These are phyloP conservation scores for Termitomyces sp. DNA, from an alignment of 768 basidiomycete species.

Conservation along the genomic window DNA sequence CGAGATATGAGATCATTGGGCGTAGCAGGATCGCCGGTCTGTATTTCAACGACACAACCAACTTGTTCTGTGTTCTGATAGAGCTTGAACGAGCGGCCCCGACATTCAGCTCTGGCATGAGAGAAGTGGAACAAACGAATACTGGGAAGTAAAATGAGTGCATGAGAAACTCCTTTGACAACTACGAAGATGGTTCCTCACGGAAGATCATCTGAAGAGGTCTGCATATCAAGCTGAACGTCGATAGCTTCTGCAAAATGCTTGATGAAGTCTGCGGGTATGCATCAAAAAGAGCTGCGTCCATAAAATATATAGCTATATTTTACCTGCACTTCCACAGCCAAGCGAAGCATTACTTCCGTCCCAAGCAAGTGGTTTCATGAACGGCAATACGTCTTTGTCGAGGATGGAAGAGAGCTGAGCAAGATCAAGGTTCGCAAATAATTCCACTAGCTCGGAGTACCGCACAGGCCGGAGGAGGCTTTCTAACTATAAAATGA, in stretches of 20 bases:
- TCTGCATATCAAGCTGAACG: conserved; percentile 30
- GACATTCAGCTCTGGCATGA: conserved; percentile 42
- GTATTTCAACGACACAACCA: conserved; percentile 48
- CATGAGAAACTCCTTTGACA: not conserved
- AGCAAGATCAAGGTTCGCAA: conserved; percentile 65
- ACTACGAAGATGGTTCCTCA: conserved; percentile 11
- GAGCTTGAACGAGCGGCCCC: conserved; percentile 16
- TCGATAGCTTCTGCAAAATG: conserved; percentile 40
- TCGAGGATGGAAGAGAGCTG: conserved; percentile 51
- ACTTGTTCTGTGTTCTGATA: conserved; percentile 19
- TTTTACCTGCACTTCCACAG: conserved; percentile 10
- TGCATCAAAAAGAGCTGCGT: conserved; percentile 2
- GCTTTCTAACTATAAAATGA: not conserved
- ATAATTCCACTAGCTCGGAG: conserved; percentile 58
- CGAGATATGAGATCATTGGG: conserved; percentile 57
- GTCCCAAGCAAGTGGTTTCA: conserved; percentile 34
- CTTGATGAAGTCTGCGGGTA: conserved; percentile 42
- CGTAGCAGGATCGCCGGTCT: conserved; percentile 32
- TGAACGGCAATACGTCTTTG: conserved; percentile 40
- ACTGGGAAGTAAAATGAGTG: conserved; percentile 13
- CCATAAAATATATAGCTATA: conserved; percentile 10
- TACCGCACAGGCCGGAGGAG: not conserved
- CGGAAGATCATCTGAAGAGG: conserved; percentile 28
- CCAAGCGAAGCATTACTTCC: conserved; percentile 20
- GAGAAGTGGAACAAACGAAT: conserved; percentile 49